A percentile compares a stretch with the other conserved stretches of the same genome.
Evolutionary conservation across 2,329 filamentous ascomycete genomes (phyloP).

Genomic region (Sphaerostilbella broomeana): DNA sequence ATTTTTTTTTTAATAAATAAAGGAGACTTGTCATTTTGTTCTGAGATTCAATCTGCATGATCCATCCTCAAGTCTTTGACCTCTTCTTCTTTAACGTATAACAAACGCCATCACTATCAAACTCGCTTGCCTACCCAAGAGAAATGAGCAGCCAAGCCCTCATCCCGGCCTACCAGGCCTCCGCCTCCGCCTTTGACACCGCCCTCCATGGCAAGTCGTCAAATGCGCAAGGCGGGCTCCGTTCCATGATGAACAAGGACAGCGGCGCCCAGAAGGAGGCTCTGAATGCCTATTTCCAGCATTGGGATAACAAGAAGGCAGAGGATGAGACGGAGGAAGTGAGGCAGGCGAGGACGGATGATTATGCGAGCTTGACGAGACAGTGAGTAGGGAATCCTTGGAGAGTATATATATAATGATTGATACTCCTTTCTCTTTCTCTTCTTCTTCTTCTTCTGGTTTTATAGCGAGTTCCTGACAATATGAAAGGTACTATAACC

Average conservation of each 20-base stretch:
- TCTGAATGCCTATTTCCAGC: constrained; percentile 90
- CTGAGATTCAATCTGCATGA: no score
- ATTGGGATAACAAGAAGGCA: constrained; percentile 81
- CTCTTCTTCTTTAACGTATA: no score
- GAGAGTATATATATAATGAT: no score
- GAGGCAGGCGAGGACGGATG: constrained; percentile 41
- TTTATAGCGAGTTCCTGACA: no score
- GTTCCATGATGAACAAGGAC: constrained; percentile 77
- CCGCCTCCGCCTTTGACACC: constrained; percentile 81
- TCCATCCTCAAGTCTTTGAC: neutral
- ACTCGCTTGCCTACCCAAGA: no score
- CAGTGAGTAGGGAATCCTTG: constrained; percentile 9
- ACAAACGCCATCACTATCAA: no score
- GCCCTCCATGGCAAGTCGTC: constrained; percentile 67
- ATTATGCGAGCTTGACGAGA: constrained; percentile 10
- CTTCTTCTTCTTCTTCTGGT: no score
- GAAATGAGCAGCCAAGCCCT: constrained; percentile 38
- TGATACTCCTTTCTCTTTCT: no score
- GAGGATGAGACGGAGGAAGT: constrained; percentile 62
- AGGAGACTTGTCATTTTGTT: no score
- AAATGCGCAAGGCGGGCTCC: constrained; percentile 59
- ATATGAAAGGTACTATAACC: constrained; percentile 75
- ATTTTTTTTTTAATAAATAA: no score
- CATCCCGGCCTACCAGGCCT: constrained; percentile 69
- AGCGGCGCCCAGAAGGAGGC: constrained; percentile 64